phyloP scores from a whole-genome alignment of 2,329 filamentous ascomycete genomes.

The Aureobasidium lini region DNA sequence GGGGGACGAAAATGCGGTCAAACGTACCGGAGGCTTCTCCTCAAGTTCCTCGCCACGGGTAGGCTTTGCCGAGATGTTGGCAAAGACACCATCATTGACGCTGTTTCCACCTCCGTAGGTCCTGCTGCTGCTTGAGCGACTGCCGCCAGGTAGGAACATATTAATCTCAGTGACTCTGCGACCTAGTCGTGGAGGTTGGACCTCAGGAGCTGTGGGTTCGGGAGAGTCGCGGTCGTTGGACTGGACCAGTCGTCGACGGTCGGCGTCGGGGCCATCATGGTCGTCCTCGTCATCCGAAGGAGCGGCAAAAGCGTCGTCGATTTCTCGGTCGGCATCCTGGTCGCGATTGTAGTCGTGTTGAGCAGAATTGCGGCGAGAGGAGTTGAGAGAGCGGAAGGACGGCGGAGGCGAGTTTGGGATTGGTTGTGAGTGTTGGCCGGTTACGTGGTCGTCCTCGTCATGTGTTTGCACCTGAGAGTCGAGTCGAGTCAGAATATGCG shows the following conservation, averaged over 20 bases:
- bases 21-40: slow-evolving; percentile 80
- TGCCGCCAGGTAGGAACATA: slow-evolving; percentile 33
- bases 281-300: slow-evolving; percentile 58
- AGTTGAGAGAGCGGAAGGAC: slow-evolving; percentile 80
- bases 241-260: slow-evolving; percentile 63
- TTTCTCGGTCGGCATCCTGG: slow-evolving; percentile 64
- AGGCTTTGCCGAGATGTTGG: slow-evolving; percentile 86
- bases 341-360: slow-evolving; percentile 43
- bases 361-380: slow-evolving; percentile 54
- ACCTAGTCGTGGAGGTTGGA: slow-evolving; percentile 29
- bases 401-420: slow-evolving; percentile 51
- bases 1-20: slow-evolving; percentile 21
- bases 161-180: slow-evolving; percentile 49
- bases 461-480: slow-evolving; percentile 33
- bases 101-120: slow-evolving; percentile 62
- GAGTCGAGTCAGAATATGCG: background rate
- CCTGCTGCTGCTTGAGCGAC: slow-evolving; percentile 29
- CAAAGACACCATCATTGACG: slow-evolving; percentile 92
- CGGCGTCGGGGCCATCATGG: slow-evolving; percentile 61
- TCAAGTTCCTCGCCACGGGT: slow-evolving; percentile 75
- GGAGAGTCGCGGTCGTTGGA: background rate
- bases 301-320: slow-evolving; percentile 83
- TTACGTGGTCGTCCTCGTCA: slow-evolving; percentile 33
- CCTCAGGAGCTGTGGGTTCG: slow-evolving; percentile 10
- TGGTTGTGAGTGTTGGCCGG: slow-evolving; percentile 20